Conservation (phyloP, 352 stramenopile genomes). For the Thalassiosira hispida region DNA sequence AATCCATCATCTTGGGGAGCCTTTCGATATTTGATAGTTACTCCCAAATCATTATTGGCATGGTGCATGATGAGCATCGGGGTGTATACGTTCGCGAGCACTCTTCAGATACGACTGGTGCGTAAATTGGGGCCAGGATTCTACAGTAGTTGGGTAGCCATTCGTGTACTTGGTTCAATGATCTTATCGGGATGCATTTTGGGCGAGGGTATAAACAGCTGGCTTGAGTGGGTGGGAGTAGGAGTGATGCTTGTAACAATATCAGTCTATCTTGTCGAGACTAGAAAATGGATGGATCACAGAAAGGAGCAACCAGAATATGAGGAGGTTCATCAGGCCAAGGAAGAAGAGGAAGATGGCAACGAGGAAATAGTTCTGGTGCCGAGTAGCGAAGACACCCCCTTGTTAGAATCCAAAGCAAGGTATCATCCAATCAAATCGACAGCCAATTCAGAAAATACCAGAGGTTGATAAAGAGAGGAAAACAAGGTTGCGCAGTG, state of each 20-base stretch:
- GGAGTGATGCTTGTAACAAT: constrained; percentile 21
- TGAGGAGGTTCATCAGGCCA: neutral
- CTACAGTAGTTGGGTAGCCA: constrained; percentile 24
- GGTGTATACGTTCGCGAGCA: constrained; percentile 27
- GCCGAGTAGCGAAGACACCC: neutral
- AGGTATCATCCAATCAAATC: too few relatives aligned
- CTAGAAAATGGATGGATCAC: constrained; percentile 29
- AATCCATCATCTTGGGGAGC: constrained; percentile 34
- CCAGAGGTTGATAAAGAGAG: too few relatives aligned
- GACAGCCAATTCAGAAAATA: too few relatives aligned
- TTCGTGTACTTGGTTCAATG: constrained; percentile 24
- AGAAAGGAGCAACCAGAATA: neutral
- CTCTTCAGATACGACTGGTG: constrained; percentile 27
- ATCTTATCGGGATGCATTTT: constrained; percentile 21
- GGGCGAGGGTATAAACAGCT: constrained; percentile 9
- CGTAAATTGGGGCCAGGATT: constrained; percentile 27
- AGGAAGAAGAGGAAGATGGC: neutral
- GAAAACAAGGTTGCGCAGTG: too few relatives aligned
- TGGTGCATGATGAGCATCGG: constrained; percentile 29
- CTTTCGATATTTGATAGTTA: constrained; percentile 29
- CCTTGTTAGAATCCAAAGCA: neutral
- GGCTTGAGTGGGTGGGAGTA: constrained; percentile 27
- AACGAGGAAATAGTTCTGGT: constrained; percentile 12
- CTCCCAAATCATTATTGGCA: constrained; percentile 30
- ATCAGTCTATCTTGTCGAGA: constrained; percentile 37